Evolutionary conservation across 371 early-diverging fungal genomes (phyloP).

Genomic region (Apophysomyces ossiformis): DNA sequence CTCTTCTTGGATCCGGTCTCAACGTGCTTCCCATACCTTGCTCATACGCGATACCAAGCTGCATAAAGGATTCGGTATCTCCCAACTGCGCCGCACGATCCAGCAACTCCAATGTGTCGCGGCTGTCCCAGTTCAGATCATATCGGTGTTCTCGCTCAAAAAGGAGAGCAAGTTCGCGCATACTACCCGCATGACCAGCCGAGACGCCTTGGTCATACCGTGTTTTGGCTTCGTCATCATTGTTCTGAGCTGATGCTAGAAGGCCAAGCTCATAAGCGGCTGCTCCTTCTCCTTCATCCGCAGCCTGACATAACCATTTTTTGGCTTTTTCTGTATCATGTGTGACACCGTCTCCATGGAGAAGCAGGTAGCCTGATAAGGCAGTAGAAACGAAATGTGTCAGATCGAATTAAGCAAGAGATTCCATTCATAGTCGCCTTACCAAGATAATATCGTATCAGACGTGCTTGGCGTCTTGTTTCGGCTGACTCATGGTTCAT

Average conservation of each 20-base stretch:
- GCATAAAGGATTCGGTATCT: slow-evolving; percentile 8
- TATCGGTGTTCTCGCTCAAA: slow-evolving; percentile 7
- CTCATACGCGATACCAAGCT: slow-evolving; percentile 7
- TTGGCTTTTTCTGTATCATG: slow-evolving; percentile 10
- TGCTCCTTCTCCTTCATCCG: slow-evolving; percentile 26
- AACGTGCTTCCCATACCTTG: slow-evolving; percentile 3
- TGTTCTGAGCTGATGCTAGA: slow-evolving; percentile 1
- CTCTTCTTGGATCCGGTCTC: neutral
- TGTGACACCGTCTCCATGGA: slow-evolving; percentile 15
- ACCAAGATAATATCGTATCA: slow-evolving; percentile 40
- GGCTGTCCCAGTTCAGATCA: slow-evolving; percentile 7
- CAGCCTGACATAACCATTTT: slow-evolving; percentile 20
- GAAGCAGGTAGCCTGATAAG: slow-evolving; percentile 19
- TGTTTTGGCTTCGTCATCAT: slow-evolving; percentile 16
- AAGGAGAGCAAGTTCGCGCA: slow-evolving; percentile 14
- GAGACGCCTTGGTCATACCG: slow-evolving; percentile 15
- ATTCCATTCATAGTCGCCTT: neutral
- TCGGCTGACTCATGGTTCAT: slow-evolving; percentile 35
- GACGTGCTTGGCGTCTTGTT: slow-evolving; percentile 34
- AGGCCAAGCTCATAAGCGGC: slow-evolving; percentile 30
- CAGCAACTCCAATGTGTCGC: slow-evolving; percentile 9
- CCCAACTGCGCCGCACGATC: slow-evolving; percentile 11
- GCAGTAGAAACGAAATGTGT: neutral
- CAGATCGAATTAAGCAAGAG: too few relatives aligned
- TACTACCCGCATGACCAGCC: slow-evolving; percentile 10